Base-by-base conservation (phyloP, 192 early-diverging fungal species). In the Backusella westeae region DNA sequence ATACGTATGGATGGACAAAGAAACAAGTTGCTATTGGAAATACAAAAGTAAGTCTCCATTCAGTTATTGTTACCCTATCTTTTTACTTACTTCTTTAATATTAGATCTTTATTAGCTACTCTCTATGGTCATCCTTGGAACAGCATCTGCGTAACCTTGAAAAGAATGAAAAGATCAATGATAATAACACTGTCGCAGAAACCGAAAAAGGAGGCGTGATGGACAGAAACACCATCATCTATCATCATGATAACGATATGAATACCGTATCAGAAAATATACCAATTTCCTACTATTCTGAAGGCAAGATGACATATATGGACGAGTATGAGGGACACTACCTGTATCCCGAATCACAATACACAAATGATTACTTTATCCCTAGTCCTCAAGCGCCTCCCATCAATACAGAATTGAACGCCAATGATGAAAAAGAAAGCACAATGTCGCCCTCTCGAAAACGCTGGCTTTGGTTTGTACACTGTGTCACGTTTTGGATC, bases 381-480 rank as follows among this genome's bases (percentile, higher is more conserved):
- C 42, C 56, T 53, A 65, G 67, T 1, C 23, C 66, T 67, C 23
- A 29, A 34, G 65, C 1, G 34, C 52, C 21, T 21, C 69, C 38
- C 38, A 26, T 36, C 3, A 19, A 35, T n/a, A 56, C 67, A 6
- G 44, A 29, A 23, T 42, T 74, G 8, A 59, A 66, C n/a, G 68
- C 59, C 23, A 75, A 71, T 63, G 85, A 85, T 1, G 88, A 89
- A 29, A 87, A 90, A 35, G 83, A 85, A 73, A 83, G 38, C 10
- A 87, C 89, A 26, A 76, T 78, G 34, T 85, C 87, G 8, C 80
- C 82, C 69, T 90, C 89, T 67, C 87, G 93, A 71, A 84, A 84
- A 34, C 90, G 94, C 75, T 99, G 97, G 97, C 85, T 96, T 35
- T 83, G 88, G 69, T 85, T 94, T 70, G 94, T 94, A 6, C 93